These are phyloP conservation scores for Umbelopsis ramanniana DNA, from an alignment of 192 early-diverging fungal genomes.

Conservation along the genomic window DNA sequence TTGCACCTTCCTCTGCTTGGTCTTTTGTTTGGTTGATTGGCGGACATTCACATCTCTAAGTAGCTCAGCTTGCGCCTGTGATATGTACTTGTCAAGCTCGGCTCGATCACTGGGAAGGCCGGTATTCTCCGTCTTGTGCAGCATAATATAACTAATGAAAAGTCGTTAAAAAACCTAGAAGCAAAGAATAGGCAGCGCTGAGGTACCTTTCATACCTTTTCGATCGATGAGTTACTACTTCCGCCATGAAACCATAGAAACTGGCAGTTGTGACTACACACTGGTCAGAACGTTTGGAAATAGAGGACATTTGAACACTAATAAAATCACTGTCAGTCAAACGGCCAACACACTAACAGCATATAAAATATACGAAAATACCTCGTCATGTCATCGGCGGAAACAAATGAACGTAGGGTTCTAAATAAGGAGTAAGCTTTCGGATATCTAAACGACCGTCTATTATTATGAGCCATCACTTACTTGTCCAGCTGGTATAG, in stretches of 20 bases:
- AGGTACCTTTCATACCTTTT: background rate
- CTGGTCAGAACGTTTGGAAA: background rate
- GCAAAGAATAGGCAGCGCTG: background rate
- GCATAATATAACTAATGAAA: background rate
- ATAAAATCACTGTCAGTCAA: background rate
- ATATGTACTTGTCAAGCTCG: background rate
- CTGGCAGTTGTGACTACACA: background rate
- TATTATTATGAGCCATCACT: background rate
- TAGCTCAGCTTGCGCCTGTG: background rate
- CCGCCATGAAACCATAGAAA: background rate
- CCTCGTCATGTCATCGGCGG: background rate
- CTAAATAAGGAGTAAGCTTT: background rate
- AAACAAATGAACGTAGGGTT: background rate
- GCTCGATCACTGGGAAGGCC: background rate
- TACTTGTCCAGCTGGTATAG: constrained; percentile 14
- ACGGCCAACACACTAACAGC: too few species aligned
- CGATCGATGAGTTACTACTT: background rate
- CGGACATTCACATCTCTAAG: background rate
- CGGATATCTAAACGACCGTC: background rate
- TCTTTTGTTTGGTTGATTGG: background rate
- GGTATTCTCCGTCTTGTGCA: background rate
- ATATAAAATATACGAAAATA: too few species aligned
- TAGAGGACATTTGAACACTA: background rate
- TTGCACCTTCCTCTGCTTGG: background rate
- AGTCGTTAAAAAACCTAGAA: background rate